These are phyloP conservation scores for Penicillium frequentans DNA, from an alignment of 2,329 filamentous ascomycete genomes.

Conservation along the genomic window DNA sequence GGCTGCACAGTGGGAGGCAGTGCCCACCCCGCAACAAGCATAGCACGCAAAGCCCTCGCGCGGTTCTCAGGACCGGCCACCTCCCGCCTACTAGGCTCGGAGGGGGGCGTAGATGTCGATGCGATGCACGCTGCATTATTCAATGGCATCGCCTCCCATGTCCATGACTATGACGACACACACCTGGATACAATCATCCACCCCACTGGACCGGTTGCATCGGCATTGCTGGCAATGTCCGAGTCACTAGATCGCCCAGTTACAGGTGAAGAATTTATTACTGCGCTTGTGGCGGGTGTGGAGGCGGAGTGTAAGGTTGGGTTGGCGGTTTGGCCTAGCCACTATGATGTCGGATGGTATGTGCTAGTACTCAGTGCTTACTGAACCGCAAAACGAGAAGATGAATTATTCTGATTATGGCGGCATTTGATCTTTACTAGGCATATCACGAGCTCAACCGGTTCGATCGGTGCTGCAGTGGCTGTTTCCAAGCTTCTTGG, in stretches of 20 bases:
- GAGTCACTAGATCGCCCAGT: constrained; percentile 39
- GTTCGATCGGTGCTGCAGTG: constrained; percentile 55
- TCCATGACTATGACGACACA: constrained; percentile 60
- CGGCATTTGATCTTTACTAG: background rate
- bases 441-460: constrained; percentile 32
- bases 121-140: constrained; percentile 53
- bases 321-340: constrained; percentile 53
- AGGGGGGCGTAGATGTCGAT: constrained; percentile 42
- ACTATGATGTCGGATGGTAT: constrained; percentile 56
- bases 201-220: constrained; percentile 53
- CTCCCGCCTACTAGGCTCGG: constrained; percentile 37
- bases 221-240: constrained; percentile 47
- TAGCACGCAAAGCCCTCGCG: constrained; percentile 36
- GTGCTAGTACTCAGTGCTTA: background rate
- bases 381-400: too few species aligned
- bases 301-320: constrained; percentile 56
- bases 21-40: constrained; percentile 46
- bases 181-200: constrained; percentile 59
- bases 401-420: background rate
- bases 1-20: constrained; percentile 56
- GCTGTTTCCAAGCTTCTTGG: constrained; percentile 51
- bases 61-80: constrained; percentile 41
- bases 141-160: constrained; percentile 57
- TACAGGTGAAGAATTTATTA: constrained; percentile 50
- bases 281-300: constrained; percentile 53